Conservation (phyloP, 192 early-diverging fungal genomes). For the Backusella tuberculispora region DNA sequence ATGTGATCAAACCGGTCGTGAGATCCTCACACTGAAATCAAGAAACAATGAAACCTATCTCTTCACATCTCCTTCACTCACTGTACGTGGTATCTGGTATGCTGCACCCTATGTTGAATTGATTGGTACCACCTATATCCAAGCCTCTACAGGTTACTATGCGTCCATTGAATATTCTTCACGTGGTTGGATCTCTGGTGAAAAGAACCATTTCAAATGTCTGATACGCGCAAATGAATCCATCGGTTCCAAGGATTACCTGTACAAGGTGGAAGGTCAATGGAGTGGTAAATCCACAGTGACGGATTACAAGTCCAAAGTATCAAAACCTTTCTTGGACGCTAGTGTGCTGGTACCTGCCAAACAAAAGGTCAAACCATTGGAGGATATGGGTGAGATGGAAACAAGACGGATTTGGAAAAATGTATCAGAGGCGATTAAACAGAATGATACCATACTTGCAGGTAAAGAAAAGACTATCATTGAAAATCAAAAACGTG, state of each 20-base stretch:
- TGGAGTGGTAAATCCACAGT: constrained; percentile 66
- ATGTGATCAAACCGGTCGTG: constrained; percentile 70
- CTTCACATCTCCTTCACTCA: constrained; percentile 68
- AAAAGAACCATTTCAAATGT: constrained; percentile 74
- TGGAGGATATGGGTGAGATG: constrained; percentile 59
- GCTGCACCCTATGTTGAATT: constrained; percentile 34
- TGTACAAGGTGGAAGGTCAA: constrained; percentile 49
- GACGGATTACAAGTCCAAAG: constrained; percentile 53
- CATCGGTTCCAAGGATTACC: constrained; percentile 19
- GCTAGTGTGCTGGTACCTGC: constrained; percentile 49
- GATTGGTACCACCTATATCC: constrained; percentile 61
- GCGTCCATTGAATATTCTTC: constrained; percentile 65
- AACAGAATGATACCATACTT: constrained; percentile 58
- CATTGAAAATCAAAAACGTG: constrained; percentile 67
- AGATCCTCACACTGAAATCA: constrained; percentile 52
- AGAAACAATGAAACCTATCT: constrained; percentile 60
- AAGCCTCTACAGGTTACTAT: constrained; percentile 52
- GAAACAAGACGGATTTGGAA: constrained; percentile 72
- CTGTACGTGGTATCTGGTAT: constrained; percentile 69
- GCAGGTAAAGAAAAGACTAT: constrained; percentile 65
- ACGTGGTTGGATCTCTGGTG: constrained; percentile 75
- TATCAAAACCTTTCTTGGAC: constrained; percentile 60
- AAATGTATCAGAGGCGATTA: constrained; percentile 64
- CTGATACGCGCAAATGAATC: constrained; percentile 32
- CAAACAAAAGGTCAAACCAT: constrained; percentile 53